Base-by-base conservation (phyloP, 2,329 filamentous ascomycete species). In the Colletotrichum sidae region DNA sequence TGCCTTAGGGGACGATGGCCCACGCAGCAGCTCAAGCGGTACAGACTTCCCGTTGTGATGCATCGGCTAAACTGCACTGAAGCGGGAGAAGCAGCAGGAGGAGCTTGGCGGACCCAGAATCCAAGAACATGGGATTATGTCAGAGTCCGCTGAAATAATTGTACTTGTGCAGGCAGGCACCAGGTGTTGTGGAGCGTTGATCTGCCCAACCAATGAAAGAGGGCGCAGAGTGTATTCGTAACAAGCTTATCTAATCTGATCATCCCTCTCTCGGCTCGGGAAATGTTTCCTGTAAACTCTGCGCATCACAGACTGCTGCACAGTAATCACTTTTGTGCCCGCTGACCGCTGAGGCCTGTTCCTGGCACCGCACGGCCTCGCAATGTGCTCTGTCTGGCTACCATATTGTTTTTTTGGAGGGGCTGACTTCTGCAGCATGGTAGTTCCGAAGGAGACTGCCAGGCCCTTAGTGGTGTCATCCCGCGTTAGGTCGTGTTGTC, bases 181-280 rank as follows among this genome's bases (percentile, higher is more conserved):
- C 38, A 25, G 25, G 25, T 41, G n/a, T 45, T 13, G 39, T 25
- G 13, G 13, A 10, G 52, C 41, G n/a, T 33, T 52, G 39, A 58
- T 62, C 46, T 51, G 39, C 54, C 33, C 38, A 42, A 11, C 45
- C 38, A 57, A 39, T 56, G 9, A 45, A 1, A 15, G 13, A 35
- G 34, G n/a, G 25, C 41, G 33, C 54, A 44, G 42, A 25, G 54
- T 35, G 54, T n/a, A 34, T 8, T 39, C 49, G 41, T 12, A 47
- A 54, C 55, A 25, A 39, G 46, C 41, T 58, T 44, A 63, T 63
- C 60, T 63, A 59, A 63, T 52, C 55, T 52, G 59, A 62, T 62
- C 38, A 13, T 25, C 4, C 25, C 25, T 25, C 25, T 25, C 25
- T 25, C 25, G 25, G 25, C 39, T 53, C 35, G 54, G 47, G 41